phyloP scores from a whole-genome alignment of 192 early-diverging fungal genomes.

The Gaertneriomyces semiglobifer region DNA sequence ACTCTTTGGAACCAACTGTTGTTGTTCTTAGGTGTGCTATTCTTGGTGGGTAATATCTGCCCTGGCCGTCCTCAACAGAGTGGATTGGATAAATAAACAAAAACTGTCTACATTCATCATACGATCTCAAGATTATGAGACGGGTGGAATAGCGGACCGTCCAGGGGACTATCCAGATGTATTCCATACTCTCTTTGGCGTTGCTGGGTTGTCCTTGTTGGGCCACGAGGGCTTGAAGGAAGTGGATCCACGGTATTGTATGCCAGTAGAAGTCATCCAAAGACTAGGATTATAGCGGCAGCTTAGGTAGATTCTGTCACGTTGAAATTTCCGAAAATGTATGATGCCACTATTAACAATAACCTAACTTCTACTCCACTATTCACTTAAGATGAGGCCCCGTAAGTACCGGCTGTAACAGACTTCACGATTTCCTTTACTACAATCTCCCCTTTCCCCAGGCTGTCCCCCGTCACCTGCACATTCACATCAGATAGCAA shows the following conservation, averaged over 20 bases:
- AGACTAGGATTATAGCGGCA: background rate
- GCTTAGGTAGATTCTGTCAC: background rate
- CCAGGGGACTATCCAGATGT: slow-evolving; percentile 90
- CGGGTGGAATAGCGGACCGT: slow-evolving; percentile 91
- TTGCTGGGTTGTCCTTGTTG: slow-evolving; percentile 83
- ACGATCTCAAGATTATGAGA: slow-evolving; percentile 71
- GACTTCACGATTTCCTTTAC: background rate
- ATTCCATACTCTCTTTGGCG: slow-evolving; percentile 95
- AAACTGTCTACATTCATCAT: slow-evolving; percentile 79
- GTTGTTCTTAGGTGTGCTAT: slow-evolving; percentile 71
- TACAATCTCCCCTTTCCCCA: background rate
- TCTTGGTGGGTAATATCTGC: slow-evolving; percentile 98
- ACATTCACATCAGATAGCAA: slow-evolving; percentile 32
- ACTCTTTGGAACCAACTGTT: background rate
- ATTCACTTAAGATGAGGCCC: slow-evolving; percentile 6
- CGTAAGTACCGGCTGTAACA: slow-evolving; percentile 12
- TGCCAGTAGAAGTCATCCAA: slow-evolving; percentile 38
- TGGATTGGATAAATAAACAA: slow-evolving; percentile 82
- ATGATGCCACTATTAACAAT: too few relatives aligned
- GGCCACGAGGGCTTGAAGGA: slow-evolving; percentile 70
- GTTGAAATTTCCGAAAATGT: background rate
- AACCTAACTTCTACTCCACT: too few relatives aligned
- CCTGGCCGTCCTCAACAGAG: slow-evolving; percentile 70
- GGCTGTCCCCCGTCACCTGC: slow-evolving; percentile 5
- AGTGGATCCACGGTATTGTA: slow-evolving; percentile 92